Evolutionary conservation across 352 stramenopile species (phyloP).

Genomic region (Phytophthora lateralis): DNA sequence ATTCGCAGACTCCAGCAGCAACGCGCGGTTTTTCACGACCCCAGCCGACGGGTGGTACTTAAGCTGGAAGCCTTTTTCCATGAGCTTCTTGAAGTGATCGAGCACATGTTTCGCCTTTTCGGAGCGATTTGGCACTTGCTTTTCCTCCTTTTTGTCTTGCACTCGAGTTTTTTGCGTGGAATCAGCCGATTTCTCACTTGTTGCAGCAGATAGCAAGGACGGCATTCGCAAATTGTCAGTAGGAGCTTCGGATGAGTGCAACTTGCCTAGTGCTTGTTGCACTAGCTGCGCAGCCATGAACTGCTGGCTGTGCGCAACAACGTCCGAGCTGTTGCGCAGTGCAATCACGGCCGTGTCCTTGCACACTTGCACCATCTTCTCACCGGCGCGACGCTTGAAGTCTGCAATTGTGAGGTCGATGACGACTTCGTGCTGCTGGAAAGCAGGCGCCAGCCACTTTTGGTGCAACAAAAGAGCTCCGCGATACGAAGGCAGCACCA

Average conservation of each 20-base stretch:
- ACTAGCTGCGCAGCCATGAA: slow-evolving; percentile 67
- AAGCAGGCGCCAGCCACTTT: slow-evolving; percentile 64
- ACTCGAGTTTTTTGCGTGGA: slow-evolving; percentile 2
- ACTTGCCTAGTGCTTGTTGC: slow-evolving; percentile 60
- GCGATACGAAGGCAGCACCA: slow-evolving; percentile 62
- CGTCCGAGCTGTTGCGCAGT: slow-evolving; percentile 60
- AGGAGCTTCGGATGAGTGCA: slow-evolving; percentile 10
- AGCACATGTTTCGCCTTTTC: slow-evolving; percentile 70
- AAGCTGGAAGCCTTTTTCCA: slow-evolving; percentile 69
- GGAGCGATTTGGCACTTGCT: slow-evolving; percentile 17
- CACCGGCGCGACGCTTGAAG: slow-evolving; percentile 65
- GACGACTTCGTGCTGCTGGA: slow-evolving; percentile 66
- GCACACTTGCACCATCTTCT: slow-evolving; percentile 68
- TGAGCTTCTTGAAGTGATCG: slow-evolving; percentile 74
- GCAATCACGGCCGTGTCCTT: slow-evolving; percentile 70
- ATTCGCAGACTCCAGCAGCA: slow-evolving; percentile 44
- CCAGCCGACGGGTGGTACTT: slow-evolving; percentile 59
- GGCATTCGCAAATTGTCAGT: slow-evolving; percentile 21
- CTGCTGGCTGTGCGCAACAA: slow-evolving; percentile 68
- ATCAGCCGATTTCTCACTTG: slow-evolving; percentile 2
- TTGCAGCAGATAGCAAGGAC: slow-evolving; percentile 19
- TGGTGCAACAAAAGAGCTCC: slow-evolving; percentile 61
- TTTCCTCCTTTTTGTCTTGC: slow-evolving; percentile 22
- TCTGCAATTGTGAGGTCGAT: slow-evolving; percentile 64
- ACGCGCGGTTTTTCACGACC: slow-evolving; percentile 49